Percentiles rank a stretch among this genome's conserved stretches.
These are phyloP conservation scores for Setomelanomma holmii DNA, from an alignment of 2,329 filamentous ascomycete species.

Conservation along the genomic window DNA sequence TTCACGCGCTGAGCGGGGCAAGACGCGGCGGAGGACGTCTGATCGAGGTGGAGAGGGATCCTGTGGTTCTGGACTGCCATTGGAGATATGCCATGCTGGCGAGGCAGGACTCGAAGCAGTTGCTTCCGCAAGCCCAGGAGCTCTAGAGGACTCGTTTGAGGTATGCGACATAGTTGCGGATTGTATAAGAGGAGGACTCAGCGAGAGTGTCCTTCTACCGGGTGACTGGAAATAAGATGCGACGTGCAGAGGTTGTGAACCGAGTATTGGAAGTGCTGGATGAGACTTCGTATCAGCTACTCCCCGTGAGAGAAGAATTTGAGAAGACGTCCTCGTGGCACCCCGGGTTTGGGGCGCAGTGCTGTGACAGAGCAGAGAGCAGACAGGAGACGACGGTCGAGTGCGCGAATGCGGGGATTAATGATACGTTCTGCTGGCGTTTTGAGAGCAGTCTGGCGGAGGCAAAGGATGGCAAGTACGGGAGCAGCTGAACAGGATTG, in stretches of 20 bases:
- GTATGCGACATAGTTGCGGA: conserved; percentile 15
- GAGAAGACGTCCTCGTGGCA: conserved; percentile 54
- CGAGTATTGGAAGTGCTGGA: conserved; percentile 26
- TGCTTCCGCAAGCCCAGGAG: neutral
- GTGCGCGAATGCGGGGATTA: no score
- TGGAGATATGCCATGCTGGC: neutral
- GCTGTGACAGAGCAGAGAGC: no score
- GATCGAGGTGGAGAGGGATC: neutral
- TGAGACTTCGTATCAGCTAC: conserved; percentile 49
- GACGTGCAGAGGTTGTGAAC: conserved; percentile 16
- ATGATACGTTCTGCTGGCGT: no score
- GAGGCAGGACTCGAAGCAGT: neutral
- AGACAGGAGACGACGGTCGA: no score
- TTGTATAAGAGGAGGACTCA: conserved; percentile 13
- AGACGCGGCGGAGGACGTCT: neutral
- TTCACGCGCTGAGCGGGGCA: neutral
- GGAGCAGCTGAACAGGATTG: no score
- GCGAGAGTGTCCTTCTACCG: conserved; percentile 14
- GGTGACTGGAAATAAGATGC: conserved; percentile 26
- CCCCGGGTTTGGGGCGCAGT: conserved; percentile 30
- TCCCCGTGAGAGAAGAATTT: conserved; percentile 56
- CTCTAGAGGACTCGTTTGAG: conserved; percentile 1
- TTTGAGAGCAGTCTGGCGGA: no score
- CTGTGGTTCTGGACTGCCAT: neutral
- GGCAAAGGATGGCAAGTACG: neutral